Evolutionary conservation across 2,329 filamentous ascomycete genomes (phyloP).

Genomic region (Fusarium chlamydosporum): DNA sequence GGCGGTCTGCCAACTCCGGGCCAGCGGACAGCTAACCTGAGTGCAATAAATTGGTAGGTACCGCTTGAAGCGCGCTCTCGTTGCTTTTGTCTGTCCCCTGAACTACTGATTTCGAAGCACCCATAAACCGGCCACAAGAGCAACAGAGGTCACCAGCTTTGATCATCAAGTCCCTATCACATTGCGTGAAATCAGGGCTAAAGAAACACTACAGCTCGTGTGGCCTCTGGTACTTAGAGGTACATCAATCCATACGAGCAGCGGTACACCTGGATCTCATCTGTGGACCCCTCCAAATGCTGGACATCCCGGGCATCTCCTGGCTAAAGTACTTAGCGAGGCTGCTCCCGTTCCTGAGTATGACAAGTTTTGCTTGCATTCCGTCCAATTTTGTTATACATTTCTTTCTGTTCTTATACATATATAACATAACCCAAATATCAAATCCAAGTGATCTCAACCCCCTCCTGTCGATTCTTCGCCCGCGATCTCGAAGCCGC

Average conservation of each 20-base stretch:
- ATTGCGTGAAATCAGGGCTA: conserved; percentile 34
- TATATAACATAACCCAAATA: background rate
- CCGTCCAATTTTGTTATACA: background rate
- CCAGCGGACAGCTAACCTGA: conserved; percentile 40
- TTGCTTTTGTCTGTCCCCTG: conserved; percentile 19
- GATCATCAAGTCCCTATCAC: conserved; percentile 21
- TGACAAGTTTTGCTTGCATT: conserved; percentile 14
- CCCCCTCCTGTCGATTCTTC: background rate
- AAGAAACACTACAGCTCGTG: conserved; percentile 16
- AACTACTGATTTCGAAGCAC: background rate
- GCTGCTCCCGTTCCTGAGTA: conserved; percentile 34
- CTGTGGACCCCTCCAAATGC: conserved; percentile 35
- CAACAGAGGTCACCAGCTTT: conserved; percentile 18
- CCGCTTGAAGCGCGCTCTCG: conserved; percentile 43
- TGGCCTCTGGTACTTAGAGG: conserved; percentile 25
- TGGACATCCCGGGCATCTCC: conserved; percentile 33
- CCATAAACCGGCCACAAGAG: conserved; percentile 7
- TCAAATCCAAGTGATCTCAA: background rate
- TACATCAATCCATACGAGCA: conserved; percentile 19
- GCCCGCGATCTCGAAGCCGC: conserved; percentile 14
- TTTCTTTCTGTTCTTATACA: background rate
- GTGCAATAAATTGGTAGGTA: conserved; percentile 21
- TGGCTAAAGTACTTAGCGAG: conserved; percentile 26
- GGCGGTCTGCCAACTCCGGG: conserved; percentile 46
- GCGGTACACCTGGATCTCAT: conserved; percentile 39